Conservation (phyloP, 148 eudicot species). For the Dianthus caryophyllus region DNA sequence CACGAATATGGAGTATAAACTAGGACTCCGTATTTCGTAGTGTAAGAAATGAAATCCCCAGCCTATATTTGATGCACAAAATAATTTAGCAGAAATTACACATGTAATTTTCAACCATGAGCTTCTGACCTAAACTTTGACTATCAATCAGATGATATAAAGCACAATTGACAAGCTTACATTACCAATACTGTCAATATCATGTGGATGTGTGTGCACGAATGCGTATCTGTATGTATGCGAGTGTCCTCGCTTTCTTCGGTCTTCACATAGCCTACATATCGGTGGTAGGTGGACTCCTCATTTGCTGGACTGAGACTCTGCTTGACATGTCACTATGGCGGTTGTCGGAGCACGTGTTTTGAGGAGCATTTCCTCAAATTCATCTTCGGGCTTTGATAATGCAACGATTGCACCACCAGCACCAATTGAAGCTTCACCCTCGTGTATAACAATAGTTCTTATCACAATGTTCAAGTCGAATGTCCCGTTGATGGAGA, state of each 20-base stretch:
- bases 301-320: constrained; percentile 1
- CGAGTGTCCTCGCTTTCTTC: not conserved
- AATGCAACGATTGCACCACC: constrained; percentile 95
- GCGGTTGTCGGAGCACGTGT: constrained; percentile 71
- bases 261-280: not conserved
- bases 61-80: not conserved
- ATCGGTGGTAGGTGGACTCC: not conserved
- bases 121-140: not conserved
- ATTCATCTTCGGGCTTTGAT: constrained; percentile 79
- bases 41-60: too few species aligned
- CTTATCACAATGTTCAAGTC: constrained; percentile 94
- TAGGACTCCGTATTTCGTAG: too few species aligned
- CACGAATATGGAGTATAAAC: not conserved
- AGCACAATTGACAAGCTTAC: not conserved
- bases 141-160: not conserved
- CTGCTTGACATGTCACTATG: constrained; percentile 34
- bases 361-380: constrained; percentile 87
- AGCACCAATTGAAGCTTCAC: constrained; percentile 91
- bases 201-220: not conserved
- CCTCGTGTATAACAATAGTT: constrained; percentile 75
- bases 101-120: not conserved
- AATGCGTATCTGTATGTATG: not conserved
- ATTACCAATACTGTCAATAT: not conserved
- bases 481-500: constrained; percentile 79
- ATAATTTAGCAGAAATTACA: not conserved